Evolutionary conservation across 768 basidiomycete genomes (phyloP), one percentile per base, ranked within the genome.

Genomic region (Tulasnella sp.): DNA sequence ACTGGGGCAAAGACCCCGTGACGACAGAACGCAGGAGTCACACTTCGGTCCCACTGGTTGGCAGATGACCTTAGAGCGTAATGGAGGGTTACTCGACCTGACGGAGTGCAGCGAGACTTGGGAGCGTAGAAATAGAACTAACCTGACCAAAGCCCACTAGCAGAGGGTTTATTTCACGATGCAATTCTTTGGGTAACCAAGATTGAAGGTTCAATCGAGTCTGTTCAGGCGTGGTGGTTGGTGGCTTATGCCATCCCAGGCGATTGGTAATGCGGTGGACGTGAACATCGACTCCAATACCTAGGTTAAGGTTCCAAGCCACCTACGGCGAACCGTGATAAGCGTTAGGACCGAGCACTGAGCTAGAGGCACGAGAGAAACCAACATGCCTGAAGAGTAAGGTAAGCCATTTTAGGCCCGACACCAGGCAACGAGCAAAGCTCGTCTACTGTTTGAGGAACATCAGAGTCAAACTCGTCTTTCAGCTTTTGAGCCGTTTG

Each of bases 251-350:
- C 97, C 97, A 99, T 58, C 94, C 92, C 1, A 99, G 86, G 22
- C 96, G 89, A 83, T 99, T 97, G 40, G 96, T 96, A 77, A 99
- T 98, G 8, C 97, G 89, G 83, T 98, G 96, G 9, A 98, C 96
- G 85, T 99, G 97, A 0, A 96, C 94, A 83, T 99, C 97, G 0
- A 99, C 97, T 0, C 97, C 97, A 46, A 98, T 97, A 1, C 97
- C 97, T 37, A 90, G 88, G 83, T 96, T 95, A 93, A 95, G 81
- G 82, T 93, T 89, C 95, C 95, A 97, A 1, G 95, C 96, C 40
- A 90, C 90, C 83, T 96, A 95, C 12, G 11, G 12, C 37, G 44
- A 34, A n/a, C 3, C 22, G 14, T 37, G 46, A 44, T 22, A 20
- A 9, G 24, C 8, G 24, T 54, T 54, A 54, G 22, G 1, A n/a